phyloP scores from a whole-genome alignment of 768 basidiomycete genomes.

The Pulveroboletus ravenelii region DNA sequence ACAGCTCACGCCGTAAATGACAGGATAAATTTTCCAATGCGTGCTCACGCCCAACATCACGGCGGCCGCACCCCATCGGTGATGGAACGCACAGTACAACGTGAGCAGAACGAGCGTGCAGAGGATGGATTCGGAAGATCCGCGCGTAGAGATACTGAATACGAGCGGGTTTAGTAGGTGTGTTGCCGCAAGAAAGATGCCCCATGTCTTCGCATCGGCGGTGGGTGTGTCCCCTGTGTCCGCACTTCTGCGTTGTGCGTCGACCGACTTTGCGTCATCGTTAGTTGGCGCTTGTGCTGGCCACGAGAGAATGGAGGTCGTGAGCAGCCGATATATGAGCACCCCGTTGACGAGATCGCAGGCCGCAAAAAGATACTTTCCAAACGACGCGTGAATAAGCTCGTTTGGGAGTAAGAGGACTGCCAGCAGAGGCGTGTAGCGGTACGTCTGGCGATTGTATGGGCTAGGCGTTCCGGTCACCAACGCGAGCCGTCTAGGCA shows the following conservation, averaged over 20 bases:
- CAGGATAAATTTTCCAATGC: conserved; percentile 97
- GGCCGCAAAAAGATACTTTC: conserved; percentile 82
- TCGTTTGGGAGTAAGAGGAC: conserved; percentile 76
- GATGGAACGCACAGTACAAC: conserved; percentile 54
- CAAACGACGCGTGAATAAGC: conserved; percentile 78
- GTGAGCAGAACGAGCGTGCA: conserved; percentile 72
- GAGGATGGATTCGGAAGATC: conserved; percentile 89
- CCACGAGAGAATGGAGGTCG: conserved; percentile 43
- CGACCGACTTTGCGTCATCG: conserved; percentile 4
- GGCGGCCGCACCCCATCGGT: conserved; percentile 62
- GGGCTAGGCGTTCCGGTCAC: conserved; percentile 49
- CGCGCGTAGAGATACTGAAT: conserved; percentile 94
- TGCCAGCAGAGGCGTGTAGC: conserved; percentile 93
- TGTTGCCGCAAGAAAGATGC: conserved; percentile 56
- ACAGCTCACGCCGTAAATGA: conserved; percentile 83
- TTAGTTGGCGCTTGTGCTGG: neutral
- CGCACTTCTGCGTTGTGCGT: neutral
- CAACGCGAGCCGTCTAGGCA: neutral
- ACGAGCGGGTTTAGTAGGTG: conserved; percentile 94
- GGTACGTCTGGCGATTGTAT: conserved; percentile 87
- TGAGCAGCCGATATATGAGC: conserved; percentile 61
- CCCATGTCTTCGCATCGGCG: conserved; percentile 23
- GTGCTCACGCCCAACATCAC: conserved; percentile 74
- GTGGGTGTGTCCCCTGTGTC: neutral
- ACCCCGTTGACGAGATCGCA: conserved; percentile 80